These are phyloP conservation scores for Polytrichum commune DNA, from an alignment of 225 moss, liverwort and hornwort species.

Conservation along the genomic window DNA sequence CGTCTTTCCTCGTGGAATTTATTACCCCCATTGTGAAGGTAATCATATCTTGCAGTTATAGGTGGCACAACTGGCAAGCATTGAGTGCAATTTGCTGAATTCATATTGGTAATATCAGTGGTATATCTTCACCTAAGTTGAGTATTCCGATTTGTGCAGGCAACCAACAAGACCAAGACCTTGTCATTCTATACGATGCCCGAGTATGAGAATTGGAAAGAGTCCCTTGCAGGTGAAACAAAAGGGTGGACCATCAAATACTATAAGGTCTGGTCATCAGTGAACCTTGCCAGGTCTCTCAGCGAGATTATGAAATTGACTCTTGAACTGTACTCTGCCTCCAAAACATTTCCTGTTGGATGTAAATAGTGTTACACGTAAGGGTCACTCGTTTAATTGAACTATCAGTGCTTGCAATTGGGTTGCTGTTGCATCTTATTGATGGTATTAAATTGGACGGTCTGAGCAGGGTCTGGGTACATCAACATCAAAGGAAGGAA, in stretches of 20 bases:
- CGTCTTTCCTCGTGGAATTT: slow-evolving; percentile 83
- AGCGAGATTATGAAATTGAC: too few species aligned
- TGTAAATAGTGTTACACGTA: too few species aligned
- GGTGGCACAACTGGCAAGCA: neutral
- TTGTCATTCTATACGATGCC: slow-evolving; percentile 95
- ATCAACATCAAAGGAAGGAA: slow-evolving; percentile 89
- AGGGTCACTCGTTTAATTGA: too few species aligned
- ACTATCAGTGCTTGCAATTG: too few species aligned
- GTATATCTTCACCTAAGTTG: neutral
- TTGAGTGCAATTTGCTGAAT: too few species aligned
- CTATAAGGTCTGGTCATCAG: slow-evolving; percentile 74
- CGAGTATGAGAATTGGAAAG: slow-evolving; percentile 89
- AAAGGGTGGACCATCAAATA: slow-evolving; percentile 98
- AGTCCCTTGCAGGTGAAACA: slow-evolving; percentile 65
- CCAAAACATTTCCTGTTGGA: too few species aligned
- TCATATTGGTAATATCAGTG: too few species aligned
- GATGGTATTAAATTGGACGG: neutral
- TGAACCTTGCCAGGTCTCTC: neutral
- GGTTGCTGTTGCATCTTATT: too few species aligned
- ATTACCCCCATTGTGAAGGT: slow-evolving; percentile 99
- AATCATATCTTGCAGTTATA: neutral
- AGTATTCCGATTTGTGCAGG: slow-evolving; percentile 30
- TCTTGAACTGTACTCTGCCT: too few species aligned
- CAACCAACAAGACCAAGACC: slow-evolving; percentile 60
- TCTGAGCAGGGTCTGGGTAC: slow-evolving; percentile 83